Conservation (phyloP, 2,329 filamentous ascomycete species). For the Botrytis hyacinthi region DNA sequence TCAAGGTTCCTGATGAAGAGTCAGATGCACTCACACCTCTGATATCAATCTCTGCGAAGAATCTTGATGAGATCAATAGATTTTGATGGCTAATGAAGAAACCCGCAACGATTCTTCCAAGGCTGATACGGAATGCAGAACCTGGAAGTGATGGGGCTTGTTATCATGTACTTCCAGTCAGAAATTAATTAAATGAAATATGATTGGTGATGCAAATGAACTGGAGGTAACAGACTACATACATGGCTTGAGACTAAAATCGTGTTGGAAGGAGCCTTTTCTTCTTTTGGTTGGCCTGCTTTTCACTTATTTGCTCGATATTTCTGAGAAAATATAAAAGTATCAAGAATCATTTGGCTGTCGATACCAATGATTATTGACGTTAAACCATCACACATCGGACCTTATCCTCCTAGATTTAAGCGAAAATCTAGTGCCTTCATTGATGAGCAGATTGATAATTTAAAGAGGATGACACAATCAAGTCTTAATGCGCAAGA, state of each 20-base stretch:
- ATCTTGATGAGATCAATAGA: neutral
- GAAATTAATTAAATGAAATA: neutral
- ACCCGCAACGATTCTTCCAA: no score
- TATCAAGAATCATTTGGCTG: neutral
- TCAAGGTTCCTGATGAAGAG: neutral
- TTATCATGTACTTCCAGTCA: neutral
- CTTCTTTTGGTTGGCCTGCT: neutral
- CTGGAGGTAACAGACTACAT: neutral
- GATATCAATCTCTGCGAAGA: neutral
- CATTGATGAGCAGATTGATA: neutral
- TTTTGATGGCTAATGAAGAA: neutral
- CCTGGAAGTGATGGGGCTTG: neutral
- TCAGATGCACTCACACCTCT: neutral
- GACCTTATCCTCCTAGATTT: neutral
- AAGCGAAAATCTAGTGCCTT: neutral
- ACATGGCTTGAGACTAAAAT: neutral
- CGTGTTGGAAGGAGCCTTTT: neutral
- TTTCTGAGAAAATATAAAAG: rapidly evolving
- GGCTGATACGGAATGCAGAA: neutral
- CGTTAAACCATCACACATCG: neutral
- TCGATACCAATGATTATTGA: no score
- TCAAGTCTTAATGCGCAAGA: neutral
- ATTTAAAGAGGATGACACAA: neutral
- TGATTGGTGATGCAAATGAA: neutral
- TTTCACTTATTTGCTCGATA: neutral